phyloP scores from a whole-genome alignment of 306 rosid genomes.

The Gynostemma pentaphyllum region DNA sequence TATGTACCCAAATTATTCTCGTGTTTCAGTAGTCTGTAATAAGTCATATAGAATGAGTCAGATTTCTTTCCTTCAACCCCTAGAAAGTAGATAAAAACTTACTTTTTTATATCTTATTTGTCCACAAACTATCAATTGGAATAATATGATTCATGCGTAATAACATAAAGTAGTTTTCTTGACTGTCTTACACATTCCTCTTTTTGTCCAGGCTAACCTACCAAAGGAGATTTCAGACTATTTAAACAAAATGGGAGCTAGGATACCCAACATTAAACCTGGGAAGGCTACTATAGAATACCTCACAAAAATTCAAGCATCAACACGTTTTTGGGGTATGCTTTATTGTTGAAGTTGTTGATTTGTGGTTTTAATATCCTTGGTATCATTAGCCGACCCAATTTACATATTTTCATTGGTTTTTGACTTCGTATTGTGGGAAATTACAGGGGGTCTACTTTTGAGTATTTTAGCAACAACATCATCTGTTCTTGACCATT shows the following conservation, averaged over 20 bases:
- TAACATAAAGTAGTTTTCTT: not conserved
- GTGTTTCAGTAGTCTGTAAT: not conserved
- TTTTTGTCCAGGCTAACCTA: slow-evolving; percentile 74
- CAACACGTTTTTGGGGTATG: slow-evolving; percentile 96
- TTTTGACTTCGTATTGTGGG: slow-evolving; percentile 7
- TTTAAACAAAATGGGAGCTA: slow-evolving; percentile 97
- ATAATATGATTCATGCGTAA: not conserved
- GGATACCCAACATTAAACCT: slow-evolving; percentile 87
- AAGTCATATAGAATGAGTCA: not conserved
- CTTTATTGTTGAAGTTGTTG: slow-evolving; percentile 7
- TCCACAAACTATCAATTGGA: not conserved
- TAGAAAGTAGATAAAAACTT: not conserved
- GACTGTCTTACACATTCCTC: not conserved
- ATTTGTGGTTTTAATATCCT: slow-evolving; percentile 11
- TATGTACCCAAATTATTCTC: not conserved
- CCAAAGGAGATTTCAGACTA: slow-evolving; percentile 98
- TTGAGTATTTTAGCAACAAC: slow-evolving; percentile 83
- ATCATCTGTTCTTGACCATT: slow-evolving; percentile 79
- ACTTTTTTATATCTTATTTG: not conserved
- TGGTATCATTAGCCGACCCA: not conserved
- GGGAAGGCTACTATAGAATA: slow-evolving; percentile 95
- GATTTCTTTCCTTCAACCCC: not conserved
- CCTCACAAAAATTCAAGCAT: slow-evolving; percentile 92
- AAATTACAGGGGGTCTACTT: slow-evolving; percentile 69
- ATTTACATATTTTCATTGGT: slow-evolving; percentile 8